phyloP scores from a whole-genome alignment of 2,329 filamentous ascomycete genomes.

The Neonectria faginata region DNA sequence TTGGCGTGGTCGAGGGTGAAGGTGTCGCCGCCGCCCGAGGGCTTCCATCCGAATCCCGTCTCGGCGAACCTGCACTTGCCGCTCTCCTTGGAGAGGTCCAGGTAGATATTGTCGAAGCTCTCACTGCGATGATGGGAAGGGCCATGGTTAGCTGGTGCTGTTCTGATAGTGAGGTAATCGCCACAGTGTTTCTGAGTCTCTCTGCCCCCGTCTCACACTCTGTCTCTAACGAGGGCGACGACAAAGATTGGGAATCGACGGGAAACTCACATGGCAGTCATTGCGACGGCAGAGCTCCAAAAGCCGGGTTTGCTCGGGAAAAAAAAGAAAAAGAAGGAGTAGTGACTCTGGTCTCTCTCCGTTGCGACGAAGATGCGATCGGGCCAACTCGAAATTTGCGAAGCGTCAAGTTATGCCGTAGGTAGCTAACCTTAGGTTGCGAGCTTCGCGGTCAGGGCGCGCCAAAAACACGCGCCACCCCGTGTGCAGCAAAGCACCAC shows the following conservation, averaged over 20 bases:
- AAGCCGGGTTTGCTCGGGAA: neutral
- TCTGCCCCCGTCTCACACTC: neutral
- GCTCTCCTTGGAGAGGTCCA: conserved; percentile 91
- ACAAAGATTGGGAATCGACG: neutral
- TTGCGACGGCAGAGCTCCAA: conserved; percentile 35
- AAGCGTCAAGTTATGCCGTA: conserved; percentile 1
- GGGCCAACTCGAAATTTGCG: conserved; percentile 26
- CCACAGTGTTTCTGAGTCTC: conserved; percentile 4
- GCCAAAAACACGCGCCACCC: conserved; percentile 31
- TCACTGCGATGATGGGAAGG: conserved; percentile 64
- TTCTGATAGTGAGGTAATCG: conserved; percentile 21
- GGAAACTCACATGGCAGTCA: conserved; percentile 55
- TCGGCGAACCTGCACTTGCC: conserved; percentile 97
- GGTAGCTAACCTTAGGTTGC: neutral
- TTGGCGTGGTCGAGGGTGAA: conserved; percentile 92
- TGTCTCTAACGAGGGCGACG: neutral
- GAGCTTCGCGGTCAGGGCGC: conserved; percentile 27
- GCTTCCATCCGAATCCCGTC: conserved; percentile 95
- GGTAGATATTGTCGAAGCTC: conserved; percentile 96
- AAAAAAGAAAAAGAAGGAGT: neutral
- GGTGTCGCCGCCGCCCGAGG: conserved; percentile 85
- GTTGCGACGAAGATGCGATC: conserved; percentile 28
- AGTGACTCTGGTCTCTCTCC: conserved; percentile 16
- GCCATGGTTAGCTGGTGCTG: conserved; percentile 30
- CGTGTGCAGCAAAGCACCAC: neutral